These are phyloP conservation scores for Geotrichum histeridarum DNA, from an alignment of 1,139 yeast genomes.

Conservation along the genomic window DNA sequence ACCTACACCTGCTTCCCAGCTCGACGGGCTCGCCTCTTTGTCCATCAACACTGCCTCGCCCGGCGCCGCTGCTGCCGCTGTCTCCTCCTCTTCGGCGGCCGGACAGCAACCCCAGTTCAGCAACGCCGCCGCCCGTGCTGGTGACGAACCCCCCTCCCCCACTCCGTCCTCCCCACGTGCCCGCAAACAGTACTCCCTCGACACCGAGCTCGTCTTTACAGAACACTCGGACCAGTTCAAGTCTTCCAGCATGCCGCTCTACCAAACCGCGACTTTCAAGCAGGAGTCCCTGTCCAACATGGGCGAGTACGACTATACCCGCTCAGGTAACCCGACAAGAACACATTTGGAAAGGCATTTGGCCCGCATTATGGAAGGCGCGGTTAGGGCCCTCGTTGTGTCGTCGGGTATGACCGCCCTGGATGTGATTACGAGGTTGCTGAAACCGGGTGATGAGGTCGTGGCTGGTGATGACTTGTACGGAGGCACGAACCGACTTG, in stretches of 20 bases:
- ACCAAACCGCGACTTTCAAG: slow-evolving; percentile 90
- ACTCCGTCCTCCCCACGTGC: slow-evolving; percentile 38
- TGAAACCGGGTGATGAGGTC: slow-evolving; percentile 75
- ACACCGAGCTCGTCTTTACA: slow-evolving; percentile 70
- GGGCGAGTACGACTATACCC: slow-evolving; percentile 86
- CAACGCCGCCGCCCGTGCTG: slow-evolving; percentile 21
- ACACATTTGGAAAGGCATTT: slow-evolving; percentile 72
- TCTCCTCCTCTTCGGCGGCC: background rate
- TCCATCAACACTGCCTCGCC: background rate
- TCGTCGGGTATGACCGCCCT: slow-evolving; percentile 90
- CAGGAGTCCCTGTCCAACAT: slow-evolving; percentile 67
- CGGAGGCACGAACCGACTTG: slow-evolving; percentile 85
- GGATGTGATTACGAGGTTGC: slow-evolving; percentile 71
- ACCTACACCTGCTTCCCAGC: background rate
- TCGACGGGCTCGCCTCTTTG: background rate
- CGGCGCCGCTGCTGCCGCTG: background rate
- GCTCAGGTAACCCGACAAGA: slow-evolving; percentile 94
- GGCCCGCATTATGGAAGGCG: slow-evolving; percentile 64
- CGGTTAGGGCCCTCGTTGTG: slow-evolving; percentile 70
- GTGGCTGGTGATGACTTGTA: slow-evolving; percentile 90
- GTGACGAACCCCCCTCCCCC: slow-evolving; percentile 38
- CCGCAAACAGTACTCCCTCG: slow-evolving; percentile 40
- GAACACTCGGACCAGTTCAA: slow-evolving; percentile 67
- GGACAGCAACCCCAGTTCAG: slow-evolving; percentile 8
- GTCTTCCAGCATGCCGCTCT: slow-evolving; percentile 82